Conservation (phyloP, 108 stramenopile genomes). For the Pseudonitzschia delicatissima region DNA sequence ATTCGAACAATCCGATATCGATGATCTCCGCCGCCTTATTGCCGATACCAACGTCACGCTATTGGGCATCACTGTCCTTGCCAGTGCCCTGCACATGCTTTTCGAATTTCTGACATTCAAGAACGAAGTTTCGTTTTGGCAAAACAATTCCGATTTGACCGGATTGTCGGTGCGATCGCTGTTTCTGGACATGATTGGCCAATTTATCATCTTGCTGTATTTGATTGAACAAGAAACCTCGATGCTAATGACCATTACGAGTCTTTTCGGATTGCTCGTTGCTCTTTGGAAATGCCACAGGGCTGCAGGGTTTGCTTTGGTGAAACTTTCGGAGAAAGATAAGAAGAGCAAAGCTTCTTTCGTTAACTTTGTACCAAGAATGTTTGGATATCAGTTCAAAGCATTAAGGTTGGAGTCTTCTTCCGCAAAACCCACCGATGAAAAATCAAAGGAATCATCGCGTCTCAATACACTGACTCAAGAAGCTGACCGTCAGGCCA, state of each 20-base stretch:
- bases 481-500: conserved; percentile 85
- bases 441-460: background rate
- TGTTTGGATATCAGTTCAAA: conserved; percentile 70
- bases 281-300: conserved; percentile 83
- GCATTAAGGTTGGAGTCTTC: conserved; percentile 60
- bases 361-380: conserved; percentile 57
- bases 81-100: conserved; percentile 87
- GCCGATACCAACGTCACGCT: conserved; percentile 79
- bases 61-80: conserved; percentile 85
- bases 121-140: conserved; percentile 93
- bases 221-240: conserved; percentile 87
- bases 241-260: conserved; percentile 83
- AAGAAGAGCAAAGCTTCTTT: conserved; percentile 21
- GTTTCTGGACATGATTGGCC: conserved; percentile 86
- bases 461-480: conserved; percentile 62
- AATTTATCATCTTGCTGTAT: conserved; percentile 84
- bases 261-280: conserved; percentile 74
- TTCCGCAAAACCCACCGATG: background rate
- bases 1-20: conserved; percentile 92
- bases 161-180: conserved; percentile 82
- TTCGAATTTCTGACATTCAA: conserved; percentile 96
- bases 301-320: conserved; percentile 64
- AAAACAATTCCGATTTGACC: conserved; percentile 81
- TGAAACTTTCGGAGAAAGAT: conserved; percentile 34
- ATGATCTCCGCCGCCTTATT: conserved; percentile 62